phyloP scores from a whole-genome alignment of 106 monocot genomes.

The Apostasia ramifera region DNA sequence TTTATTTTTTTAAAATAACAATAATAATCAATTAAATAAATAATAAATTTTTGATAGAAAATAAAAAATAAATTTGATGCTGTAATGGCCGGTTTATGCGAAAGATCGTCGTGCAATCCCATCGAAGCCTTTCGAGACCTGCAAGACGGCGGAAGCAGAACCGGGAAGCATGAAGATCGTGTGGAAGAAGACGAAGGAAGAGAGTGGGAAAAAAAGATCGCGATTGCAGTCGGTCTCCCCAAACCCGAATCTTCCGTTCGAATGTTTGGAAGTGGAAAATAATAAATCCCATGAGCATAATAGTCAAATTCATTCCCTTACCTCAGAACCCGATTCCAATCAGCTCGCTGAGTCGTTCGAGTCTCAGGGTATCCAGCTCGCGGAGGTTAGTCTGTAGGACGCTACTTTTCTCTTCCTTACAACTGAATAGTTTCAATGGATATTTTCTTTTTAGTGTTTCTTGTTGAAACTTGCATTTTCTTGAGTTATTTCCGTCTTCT shows the following conservation, averaged over 20 bases:
- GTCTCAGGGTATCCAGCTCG: constrained; percentile 56
- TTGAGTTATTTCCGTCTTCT: too few relatives aligned
- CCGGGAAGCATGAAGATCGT: constrained; percentile 39
- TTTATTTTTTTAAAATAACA: too few relatives aligned
- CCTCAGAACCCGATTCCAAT: constrained; percentile 10
- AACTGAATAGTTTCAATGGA: background rate
- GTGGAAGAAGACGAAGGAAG: constrained; percentile 48
- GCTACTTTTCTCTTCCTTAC: background rate
- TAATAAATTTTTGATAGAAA: too few relatives aligned
- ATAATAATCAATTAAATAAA: too few relatives aligned
- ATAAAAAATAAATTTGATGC: too few relatives aligned
- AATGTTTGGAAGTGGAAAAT: constrained; percentile 7
- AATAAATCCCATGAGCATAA: background rate
- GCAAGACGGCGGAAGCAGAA: too few relatives aligned
- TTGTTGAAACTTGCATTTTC: background rate
- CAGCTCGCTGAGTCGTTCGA: constrained; percentile 33
- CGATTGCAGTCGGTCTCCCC: constrained; percentile 3
- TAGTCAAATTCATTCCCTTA: constrained; percentile 1
- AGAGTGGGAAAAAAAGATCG: constrained; percentile 28
- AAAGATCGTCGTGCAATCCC: too few relatives aligned
- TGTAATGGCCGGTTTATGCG: too few relatives aligned
- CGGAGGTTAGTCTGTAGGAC: constrained; percentile 38
- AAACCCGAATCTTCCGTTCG: constrained; percentile 51
- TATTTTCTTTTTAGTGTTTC: background rate
- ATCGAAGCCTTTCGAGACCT: too few relatives aligned